Base-by-base conservation (phyloP, 2,329 filamentous ascomycete species). In the Penicillium sp. region DNA sequence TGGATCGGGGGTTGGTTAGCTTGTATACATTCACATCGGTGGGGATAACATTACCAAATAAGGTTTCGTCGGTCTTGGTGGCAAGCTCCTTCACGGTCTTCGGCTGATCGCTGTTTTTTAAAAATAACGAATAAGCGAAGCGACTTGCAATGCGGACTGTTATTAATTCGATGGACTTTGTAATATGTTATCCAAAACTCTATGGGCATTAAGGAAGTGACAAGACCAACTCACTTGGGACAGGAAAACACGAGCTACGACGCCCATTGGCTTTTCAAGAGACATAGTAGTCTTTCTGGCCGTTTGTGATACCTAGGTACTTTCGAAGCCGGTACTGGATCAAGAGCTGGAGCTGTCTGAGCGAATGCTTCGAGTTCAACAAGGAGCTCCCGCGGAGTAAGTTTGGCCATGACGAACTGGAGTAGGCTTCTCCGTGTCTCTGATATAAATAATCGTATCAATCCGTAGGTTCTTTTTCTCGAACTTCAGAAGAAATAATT, bases 231-330 rank as follows among this genome's bases (percentile, higher is more conserved):
- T 14, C 35, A 50, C 47, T 16, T 50, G 47, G 9, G 47, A 50
- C 18, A 50, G 47, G n/a, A 50, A 50, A 5, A 50, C 28, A 20
- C 47, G 47, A 50, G 47, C 47, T 18, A 50, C 47, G 35, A 38
- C 26, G 20, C 35, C 47, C 3, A 26, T 16, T 14, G 47, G 47
- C 16, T 50, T 50, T 50, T 50, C 47, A 3, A 50, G 26, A 18
- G 47, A 50, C 6, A 50, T 26, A 14, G 20, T n/a, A 20, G 35
- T 6, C 35, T 50, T 16, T 35, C 21, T 28, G 5, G 47, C 47
- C 23, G 47, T 14, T 3, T 38, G 2, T 4, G 33, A 38, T 38
- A 38, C 3, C n/a, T n/a, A n/a, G n/a, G n/a, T n/a, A n/a, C n/a
- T 38, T 38, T 38, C 12, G 33, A n/a, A n/a, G 14, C 33, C 12